A percentile compares a stretch with the other conserved stretches of the same genome.
These are phyloP conservation scores for Blastobotrys serpentis DNA, from an alignment of 1,139 yeast genomes.

Conservation along the genomic window DNA sequence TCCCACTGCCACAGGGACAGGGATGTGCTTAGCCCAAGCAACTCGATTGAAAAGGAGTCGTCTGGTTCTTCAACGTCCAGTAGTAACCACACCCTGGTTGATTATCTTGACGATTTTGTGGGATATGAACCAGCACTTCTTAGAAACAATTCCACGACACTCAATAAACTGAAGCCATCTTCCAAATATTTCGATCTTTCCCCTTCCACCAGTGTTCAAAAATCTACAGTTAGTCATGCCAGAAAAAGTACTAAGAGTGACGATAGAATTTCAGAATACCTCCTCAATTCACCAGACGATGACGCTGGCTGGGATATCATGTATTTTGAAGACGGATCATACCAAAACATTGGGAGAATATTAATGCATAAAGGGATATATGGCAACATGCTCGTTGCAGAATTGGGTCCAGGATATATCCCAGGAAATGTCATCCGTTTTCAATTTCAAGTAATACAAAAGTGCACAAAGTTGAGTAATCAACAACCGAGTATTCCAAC, in stretches of 20 bases:
- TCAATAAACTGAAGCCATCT: not conserved
- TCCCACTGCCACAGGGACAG: not conserved
- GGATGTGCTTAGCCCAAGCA: not conserved
- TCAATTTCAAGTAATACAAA: slow-evolving; percentile 3
- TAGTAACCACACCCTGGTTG: slow-evolving; percentile 3
- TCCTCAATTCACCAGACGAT: not conserved
- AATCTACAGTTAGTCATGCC: too few species aligned
- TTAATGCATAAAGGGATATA: slow-evolving; percentile 1
- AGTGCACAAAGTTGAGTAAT: not conserved
- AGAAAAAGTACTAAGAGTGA: too few species aligned
- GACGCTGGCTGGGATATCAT: slow-evolving; percentile 1
- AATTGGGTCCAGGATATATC: slow-evolving; percentile 5
- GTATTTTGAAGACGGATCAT: slow-evolving; percentile 7
- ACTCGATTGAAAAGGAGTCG: not conserved
- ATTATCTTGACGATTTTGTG: not conserved
- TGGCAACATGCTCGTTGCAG: slow-evolving; percentile 7
- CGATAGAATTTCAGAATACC: not conserved
- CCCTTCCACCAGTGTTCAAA: not conserved
- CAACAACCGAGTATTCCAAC: too few species aligned
- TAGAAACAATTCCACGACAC: not conserved
- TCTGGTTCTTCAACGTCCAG: not conserved
- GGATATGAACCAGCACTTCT: not conserved
- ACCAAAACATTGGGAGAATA: slow-evolving; percentile 6
- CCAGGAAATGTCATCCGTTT: not conserved
- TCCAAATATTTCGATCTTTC: not conserved